A percentile compares a stretch with the other conserved stretches of the same genome.
phyloP scores from a whole-genome alignment of 1,284 basidiomycete genomes.

The Puccinia horiana region DNA sequence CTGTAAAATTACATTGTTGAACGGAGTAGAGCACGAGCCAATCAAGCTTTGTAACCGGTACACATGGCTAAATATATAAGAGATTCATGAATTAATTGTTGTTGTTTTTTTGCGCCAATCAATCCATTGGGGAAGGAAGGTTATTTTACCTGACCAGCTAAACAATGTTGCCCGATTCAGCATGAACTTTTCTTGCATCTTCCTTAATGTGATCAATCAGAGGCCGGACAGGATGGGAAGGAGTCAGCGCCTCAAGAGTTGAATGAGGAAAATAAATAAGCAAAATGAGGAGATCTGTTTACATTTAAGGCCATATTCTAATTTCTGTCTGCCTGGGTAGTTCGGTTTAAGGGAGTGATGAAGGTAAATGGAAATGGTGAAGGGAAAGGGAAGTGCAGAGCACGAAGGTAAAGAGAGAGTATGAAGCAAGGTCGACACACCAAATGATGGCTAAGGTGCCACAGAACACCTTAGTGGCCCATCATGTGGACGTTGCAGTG shows the following conservation, averaged over 20 bases:
- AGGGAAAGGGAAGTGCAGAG: no score
- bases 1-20: constrained; percentile 48
- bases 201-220: no score
- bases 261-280: neutral
- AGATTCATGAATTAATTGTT: neutral
- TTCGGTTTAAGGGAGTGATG: no score
- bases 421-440: no score
- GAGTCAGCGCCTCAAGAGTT: neutral
- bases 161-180: constrained; percentile 33
- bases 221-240: no score
- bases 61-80: constrained; percentile 37
- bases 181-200: constrained; percentile 39
- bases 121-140: no score
- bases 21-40: constrained; percentile 42
- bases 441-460: no score
- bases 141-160: constrained; percentile 42
- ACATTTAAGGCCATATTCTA: constrained; percentile 36
- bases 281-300: neutral
- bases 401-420: no score
- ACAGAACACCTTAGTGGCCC: no score
- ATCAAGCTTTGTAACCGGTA: constrained; percentile 27
- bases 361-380: no score
- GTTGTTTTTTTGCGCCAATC: neutral
- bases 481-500: no score
- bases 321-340: constrained; percentile 33